Conservation (phyloP, 176 grass and related monocot genomes). For the Typha latifolia region DNA sequence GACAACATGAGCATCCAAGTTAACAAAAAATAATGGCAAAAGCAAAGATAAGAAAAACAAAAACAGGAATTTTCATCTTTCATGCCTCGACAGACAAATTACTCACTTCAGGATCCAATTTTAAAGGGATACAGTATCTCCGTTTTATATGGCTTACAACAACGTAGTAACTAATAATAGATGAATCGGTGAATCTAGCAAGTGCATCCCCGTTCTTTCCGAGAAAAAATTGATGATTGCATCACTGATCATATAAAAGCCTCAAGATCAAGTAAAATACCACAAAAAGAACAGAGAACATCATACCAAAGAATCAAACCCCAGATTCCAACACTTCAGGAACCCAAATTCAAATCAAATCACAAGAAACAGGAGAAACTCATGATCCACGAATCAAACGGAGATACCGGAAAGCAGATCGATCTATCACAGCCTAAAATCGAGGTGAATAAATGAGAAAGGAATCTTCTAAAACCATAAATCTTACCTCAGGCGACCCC, state of each 20-base stretch:
- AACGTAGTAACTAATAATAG: neutral
- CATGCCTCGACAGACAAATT: too few relatives aligned
- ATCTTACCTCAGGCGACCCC: slow-evolving; percentile 4
- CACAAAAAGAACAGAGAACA: neutral
- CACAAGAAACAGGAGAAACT: neutral
- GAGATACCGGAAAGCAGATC: neutral
- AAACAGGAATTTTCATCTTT: too few relatives aligned
- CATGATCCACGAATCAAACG: neutral
- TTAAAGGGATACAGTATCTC: neutral
- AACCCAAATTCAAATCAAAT: neutral
- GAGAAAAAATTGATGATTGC: neutral
- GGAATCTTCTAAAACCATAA: neutral
- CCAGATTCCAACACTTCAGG: neutral
- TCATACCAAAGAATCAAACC: neutral
- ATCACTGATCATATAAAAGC: neutral
- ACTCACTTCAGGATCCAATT: too few relatives aligned
- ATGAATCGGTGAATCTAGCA: neutral
- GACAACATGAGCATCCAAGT: too few relatives aligned
- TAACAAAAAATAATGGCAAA: too few relatives aligned
- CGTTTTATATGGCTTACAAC: neutral
- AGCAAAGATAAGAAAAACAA: too few relatives aligned
- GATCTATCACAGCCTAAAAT: neutral
- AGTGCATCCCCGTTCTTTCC: too few relatives aligned
- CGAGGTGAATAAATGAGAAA: neutral
- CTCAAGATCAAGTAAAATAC: neutral